A percentile compares a stretch with the other conserved stretches of the same genome.
These are phyloP conservation scores for Fusarium brevicatenulatum DNA, from an alignment of 2,329 filamentous ascomycete species.

Conservation along the genomic window DNA sequence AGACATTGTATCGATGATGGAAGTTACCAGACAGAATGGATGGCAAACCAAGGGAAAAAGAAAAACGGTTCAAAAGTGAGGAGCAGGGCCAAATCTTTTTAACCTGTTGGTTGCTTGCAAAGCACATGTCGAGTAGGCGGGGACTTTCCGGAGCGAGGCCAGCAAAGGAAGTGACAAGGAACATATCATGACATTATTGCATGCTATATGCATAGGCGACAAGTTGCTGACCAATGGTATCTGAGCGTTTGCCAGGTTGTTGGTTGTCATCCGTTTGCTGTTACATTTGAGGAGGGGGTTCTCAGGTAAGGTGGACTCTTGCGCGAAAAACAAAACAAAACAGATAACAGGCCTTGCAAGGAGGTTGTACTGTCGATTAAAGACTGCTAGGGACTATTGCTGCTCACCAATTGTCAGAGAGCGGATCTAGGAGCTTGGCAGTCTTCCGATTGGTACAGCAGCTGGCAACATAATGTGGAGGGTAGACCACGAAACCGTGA, in stretches of 20 bases:
- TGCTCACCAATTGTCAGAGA: not conserved
- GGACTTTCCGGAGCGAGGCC: not conserved
- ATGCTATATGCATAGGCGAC: not conserved
- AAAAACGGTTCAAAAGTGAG: rapidly evolving
- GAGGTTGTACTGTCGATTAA: not conserved
- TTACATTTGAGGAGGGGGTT: not conserved
- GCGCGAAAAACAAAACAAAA: not conserved
- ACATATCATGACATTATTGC: not conserved
- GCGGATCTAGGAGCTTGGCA: not conserved
- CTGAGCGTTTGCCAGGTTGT: not conserved
- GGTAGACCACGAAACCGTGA: no score
- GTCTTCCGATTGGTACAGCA: not conserved
- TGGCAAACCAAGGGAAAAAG: no score
- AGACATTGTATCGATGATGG: not conserved
- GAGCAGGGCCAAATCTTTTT: rapidly evolving
- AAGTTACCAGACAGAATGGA: rapidly evolving
- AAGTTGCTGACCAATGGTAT: not conserved
- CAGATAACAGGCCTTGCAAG: not conserved
- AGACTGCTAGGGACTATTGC: not conserved
- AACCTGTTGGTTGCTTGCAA: rapidly evolving
- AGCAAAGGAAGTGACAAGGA: not conserved
- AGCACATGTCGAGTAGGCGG: not conserved
- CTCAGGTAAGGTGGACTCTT: not conserved
- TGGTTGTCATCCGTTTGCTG: not conserved
- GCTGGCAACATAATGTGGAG: not conserved